Percentiles rank a stretch among this genome's conserved stretches.
Conservation (phyloP, 129 eudicot species). For the Centaurea solstitialis region DNA sequence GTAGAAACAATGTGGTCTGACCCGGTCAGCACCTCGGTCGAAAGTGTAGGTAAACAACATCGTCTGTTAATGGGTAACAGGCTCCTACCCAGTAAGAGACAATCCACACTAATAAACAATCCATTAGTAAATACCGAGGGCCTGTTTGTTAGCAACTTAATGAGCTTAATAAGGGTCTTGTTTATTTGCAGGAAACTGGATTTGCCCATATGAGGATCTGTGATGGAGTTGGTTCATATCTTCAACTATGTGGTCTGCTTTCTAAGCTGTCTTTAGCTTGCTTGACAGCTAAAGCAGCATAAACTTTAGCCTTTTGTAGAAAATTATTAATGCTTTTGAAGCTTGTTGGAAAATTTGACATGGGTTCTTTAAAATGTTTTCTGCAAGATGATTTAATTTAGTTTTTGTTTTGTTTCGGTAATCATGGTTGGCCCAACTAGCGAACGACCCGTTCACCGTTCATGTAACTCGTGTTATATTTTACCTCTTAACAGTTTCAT, state of each 20-base stretch:
- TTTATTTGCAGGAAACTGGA: conserved; percentile 80
- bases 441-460: neutral
- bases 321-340: conserved; percentile 1
- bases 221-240: conserved; percentile 99
- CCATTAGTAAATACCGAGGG: neutral
- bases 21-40: neutral
- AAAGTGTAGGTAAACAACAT: neutral
- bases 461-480: neutral
- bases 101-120: neutral
- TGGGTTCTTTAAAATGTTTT: neutral
- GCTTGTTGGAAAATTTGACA: neutral
- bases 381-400: neutral
- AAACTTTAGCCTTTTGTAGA: conserved; percentile 18
- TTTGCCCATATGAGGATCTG: conserved; percentile 98
- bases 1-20: neutral
- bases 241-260: conserved; percentile 87
- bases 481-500: too few species aligned
- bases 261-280: conserved; percentile 81
- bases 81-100: neutral
- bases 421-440: neutral
- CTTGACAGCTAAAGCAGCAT: conserved; percentile 81
- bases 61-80: neutral
- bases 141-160: too few species aligned
- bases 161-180: neutral
- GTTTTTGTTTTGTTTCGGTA: neutral